These are phyloP conservation scores for Fomitopsis pulvina DNA, from an alignment of 768 basidiomycete genomes.

Conservation along the genomic window DNA sequence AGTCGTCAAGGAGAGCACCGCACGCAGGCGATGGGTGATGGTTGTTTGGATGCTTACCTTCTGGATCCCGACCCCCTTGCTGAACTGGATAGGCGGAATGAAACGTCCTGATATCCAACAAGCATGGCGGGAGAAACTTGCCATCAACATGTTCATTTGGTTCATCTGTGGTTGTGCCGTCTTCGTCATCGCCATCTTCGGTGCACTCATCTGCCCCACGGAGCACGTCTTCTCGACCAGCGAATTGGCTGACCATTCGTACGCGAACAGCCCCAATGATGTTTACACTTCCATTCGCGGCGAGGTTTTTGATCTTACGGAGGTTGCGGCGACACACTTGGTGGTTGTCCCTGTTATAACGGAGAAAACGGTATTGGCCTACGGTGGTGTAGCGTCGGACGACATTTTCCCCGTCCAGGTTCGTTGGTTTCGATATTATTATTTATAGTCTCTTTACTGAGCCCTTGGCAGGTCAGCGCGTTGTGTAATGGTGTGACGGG, in stretches of 20 bases:
- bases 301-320: conserved; percentile 87
- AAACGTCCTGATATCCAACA: conserved; percentile 90
- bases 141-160: conserved; percentile 95
- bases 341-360: conserved; percentile 69
- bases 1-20: conserved; percentile 74
- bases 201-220: conserved; percentile 86
- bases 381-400: conserved; percentile 73
- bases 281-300: conserved; percentile 83
- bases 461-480: conserved; percentile 65
- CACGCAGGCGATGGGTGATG: conserved; percentile 80
- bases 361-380: conserved; percentile 67
- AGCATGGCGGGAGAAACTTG: conserved; percentile 97
- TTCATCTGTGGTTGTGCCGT: conserved; percentile 81
- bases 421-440: background rate
- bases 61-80: conserved; percentile 74
- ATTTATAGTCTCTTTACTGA: background rate
- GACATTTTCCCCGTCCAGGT: conserved; percentile 93
- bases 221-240: conserved; percentile 81
- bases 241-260: conserved; percentile 75
- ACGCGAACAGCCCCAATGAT: conserved; percentile 55
- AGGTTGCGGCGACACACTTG: conserved; percentile 58
- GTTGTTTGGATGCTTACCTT: conserved; percentile 88
- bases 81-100: conserved; percentile 80
- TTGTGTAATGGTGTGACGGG: conserved; percentile 85
- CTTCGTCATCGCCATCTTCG: conserved; percentile 89